Evolutionary conservation across 106 monocot genomes (phyloP), one percentile per base, ranked within the genome.

Genomic region (Iris macrosiphon): DNA sequence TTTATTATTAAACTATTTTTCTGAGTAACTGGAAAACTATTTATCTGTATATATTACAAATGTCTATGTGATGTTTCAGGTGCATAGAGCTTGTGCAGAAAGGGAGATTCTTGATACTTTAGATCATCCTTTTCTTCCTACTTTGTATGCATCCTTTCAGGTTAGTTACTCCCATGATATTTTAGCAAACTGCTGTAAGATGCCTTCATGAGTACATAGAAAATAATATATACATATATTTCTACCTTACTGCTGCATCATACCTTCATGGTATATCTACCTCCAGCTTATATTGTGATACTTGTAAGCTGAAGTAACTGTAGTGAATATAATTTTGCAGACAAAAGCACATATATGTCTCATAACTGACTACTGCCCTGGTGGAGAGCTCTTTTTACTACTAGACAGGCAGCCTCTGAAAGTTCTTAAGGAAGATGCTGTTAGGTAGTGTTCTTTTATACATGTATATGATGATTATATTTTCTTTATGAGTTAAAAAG

Each of bases 91-190:
- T 74, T 62, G 68, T 69, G 82, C 89, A n/a, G 95, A 96, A 67
- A 85, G 86, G 80, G 84, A 82, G 62, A 96, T 96, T 73, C 89
- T 96, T 66, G 85, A 96, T 77, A 54, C 72, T 54, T 69, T 96
- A 48, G 95, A 96, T 68, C 89, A 96, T 40, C 95, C 95, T 63
- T 96, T 96, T 70, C 85, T 96, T 70, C 95, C 89, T 29, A 78
- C 95, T 28, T 72, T 96, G 61, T 96, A 96, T 79, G 95, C 89
- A 54, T 86, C 95, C 57, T 90, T 89, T 70, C 95, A 96, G 89
- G 95, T 90, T 41, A 25, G 46, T 68, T 56, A 17, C 42, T 60
- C 40, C 0, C n/a, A n/a, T n/a, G n/a, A n/a, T n/a, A n/a, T n/a
- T 38, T 30, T 7, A 11, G 26, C 22, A 12, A 22, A 24, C 21